Base-by-base conservation (phyloP, 2,329 filamentous ascomycete species). In the Stemphylium beticola region DNA sequence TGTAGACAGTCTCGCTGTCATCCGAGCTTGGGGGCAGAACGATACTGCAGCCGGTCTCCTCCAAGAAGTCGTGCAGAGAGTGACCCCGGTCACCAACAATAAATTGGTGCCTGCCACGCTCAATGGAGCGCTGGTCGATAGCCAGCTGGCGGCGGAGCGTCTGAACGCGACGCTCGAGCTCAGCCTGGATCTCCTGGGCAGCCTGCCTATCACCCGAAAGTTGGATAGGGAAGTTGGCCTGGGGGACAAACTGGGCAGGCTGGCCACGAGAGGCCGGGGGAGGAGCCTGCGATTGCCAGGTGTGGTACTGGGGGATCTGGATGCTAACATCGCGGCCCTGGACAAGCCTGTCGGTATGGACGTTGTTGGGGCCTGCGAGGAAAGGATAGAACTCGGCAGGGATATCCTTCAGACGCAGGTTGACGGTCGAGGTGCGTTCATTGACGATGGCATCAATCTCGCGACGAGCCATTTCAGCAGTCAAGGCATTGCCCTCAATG, bases 311-410 rank as follows among this genome's bases (percentile, higher is more conserved):
- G 38, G 95, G 95, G 41, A 99, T 88, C 52, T 90, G 86, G 60
- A 99, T 83, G 72, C 90, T 88, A 32, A 96, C 82, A 58, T 91
- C 90, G 58, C 88, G 89, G 58, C 85, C 85, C 56, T 87, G 79
- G 75, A 93, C 89, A 47, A 96, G 81, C 33, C 84, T 83, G 61
- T 85, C 82, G 50, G 91, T 78, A 45, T 86, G 80, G 41, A 84
- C 80, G 72, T 92, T 91, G 73, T 89, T 85, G 9, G 88, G 86
- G 43, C 92, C 92, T 20, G 92, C 89, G 74, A 99, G 88, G 81
- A 99, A 99, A 47, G 93, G 93, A 77, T 95, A 99, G 76, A 95
- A 96, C 73, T 96, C 92, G 22, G 92, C 85, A 7, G 95, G 93
- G 55, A 99, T 89, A 43, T 88, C 87, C 75, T 88, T 91, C 62